Evolutionary conservation across 1,139 yeast genomes (phyloP).

Genomic region (Yamadazyma diddensiae): DNA sequence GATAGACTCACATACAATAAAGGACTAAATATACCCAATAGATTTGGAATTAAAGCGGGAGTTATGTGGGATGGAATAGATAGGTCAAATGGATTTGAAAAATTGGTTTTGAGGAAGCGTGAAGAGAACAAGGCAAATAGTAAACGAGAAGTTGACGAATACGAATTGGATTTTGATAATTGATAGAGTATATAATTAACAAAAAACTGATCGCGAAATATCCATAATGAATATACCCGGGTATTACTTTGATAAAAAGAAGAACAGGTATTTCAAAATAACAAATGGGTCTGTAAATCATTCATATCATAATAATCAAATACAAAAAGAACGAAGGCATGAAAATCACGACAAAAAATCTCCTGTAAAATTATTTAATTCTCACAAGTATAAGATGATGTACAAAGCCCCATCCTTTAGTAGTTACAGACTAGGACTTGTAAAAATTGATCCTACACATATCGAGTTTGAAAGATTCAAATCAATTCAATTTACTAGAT

Average conservation of each 20-base stretch:
- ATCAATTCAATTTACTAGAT: slow-evolving; percentile 5
- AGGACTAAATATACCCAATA: slow-evolving; percentile 58
- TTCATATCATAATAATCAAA: slow-evolving; percentile 29
- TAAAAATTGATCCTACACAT: slow-evolving; percentile 5
- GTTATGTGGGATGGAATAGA: slow-evolving; percentile 92
- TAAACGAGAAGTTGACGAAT: slow-evolving; percentile 20
- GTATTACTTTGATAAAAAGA: slow-evolving; percentile 41
- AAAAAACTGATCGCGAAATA: slow-evolving; percentile 4
- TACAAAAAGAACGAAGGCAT: slow-evolving; percentile 30
- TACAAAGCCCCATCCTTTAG: slow-evolving; percentile 8
- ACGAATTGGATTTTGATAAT: slow-evolving; percentile 25
- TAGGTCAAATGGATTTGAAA: slow-evolving; percentile 88
- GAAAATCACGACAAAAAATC: slow-evolving; percentile 6
- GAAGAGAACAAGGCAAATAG: slow-evolving; percentile 41
- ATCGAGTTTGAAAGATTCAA: slow-evolving; percentile 13
- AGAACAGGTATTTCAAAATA: slow-evolving; percentile 44
- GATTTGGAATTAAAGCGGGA: slow-evolving; percentile 80
- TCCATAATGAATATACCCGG: slow-evolving; percentile 38
- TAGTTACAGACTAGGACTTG: slow-evolving; percentile 13
- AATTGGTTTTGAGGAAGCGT: slow-evolving; percentile 54
- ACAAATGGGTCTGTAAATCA: slow-evolving; percentile 30
- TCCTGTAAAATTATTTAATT: slow-evolving; percentile 4
- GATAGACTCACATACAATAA: slow-evolving; percentile 29
- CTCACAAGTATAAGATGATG: slow-evolving; percentile 10
- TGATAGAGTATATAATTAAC: neutral